A percentile compares a stretch with the other conserved stretches of the same genome.
phyloP scores from a whole-genome alignment of 805 yeast species.

The Pichia paraexigua region DNA sequence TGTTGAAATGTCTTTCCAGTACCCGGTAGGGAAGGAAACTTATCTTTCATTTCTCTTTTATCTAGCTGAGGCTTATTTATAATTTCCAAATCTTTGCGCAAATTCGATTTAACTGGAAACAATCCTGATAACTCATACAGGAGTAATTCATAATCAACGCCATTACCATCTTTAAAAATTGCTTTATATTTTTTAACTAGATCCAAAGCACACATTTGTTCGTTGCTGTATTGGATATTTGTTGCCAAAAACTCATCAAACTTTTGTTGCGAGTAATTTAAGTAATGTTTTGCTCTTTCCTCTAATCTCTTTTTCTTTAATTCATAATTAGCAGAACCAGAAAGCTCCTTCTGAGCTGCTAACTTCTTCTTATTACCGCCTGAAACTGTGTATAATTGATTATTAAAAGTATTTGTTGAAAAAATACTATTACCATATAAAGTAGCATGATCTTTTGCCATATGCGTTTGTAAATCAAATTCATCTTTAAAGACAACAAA shows the following conservation, averaged over 20 bases:
- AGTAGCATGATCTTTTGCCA: constrained; percentile 61
- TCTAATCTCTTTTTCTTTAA: constrained; percentile 58
- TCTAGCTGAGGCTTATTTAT: constrained; percentile 22
- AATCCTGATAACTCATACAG: constrained; percentile 55
- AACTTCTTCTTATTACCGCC: constrained; percentile 13
- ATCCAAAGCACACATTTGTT: constrained; percentile 39
- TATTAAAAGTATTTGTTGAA: constrained; percentile 22
- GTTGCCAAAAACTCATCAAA: constrained; percentile 41
- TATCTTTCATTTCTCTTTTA: constrained; percentile 25
- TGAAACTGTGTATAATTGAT: constrained; percentile 53
- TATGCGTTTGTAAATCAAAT: constrained; percentile 79
- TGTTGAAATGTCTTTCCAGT: constrained; percentile 4
- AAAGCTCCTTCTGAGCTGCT: neutral
- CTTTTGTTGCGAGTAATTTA: constrained; percentile 42
- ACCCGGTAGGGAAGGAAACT: constrained; percentile 44
- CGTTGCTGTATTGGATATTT: constrained; percentile 41
- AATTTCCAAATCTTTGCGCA: constrained; percentile 32
- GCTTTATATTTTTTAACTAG: constrained; percentile 39
- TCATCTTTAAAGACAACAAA: constrained; percentile 89
- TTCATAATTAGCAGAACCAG: constrained; percentile 15
- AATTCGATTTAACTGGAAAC: constrained; percentile 39
- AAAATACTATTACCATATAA: constrained; percentile 34
- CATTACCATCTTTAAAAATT: constrained; percentile 33
- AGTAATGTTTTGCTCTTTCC: constrained; percentile 78
- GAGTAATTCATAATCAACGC: constrained; percentile 49